Evolutionary conservation across 768 basidiomycete species (phyloP).

Genomic region (Mrakia hoshinonis): DNA sequence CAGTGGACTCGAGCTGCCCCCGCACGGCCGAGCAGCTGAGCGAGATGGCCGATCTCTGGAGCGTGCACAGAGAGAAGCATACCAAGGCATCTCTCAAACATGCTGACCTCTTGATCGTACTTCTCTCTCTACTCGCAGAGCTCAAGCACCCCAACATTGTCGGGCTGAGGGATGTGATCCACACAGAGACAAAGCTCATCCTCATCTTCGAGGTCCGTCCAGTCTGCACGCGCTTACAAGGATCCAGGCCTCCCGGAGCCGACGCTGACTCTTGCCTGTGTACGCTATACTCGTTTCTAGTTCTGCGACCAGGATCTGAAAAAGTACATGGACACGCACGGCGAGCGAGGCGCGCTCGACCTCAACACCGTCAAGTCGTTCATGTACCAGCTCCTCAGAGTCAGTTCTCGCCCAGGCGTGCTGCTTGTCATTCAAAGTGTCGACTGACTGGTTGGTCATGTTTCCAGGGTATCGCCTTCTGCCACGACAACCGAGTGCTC

Average conservation of each 20-base stretch:
- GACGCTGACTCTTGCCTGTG: not conserved
- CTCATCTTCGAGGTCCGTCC: constrained; percentile 79
- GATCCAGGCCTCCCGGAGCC: too few species aligned
- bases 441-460: not conserved
- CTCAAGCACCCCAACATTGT: constrained; percentile 98
- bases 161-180: constrained; percentile 94
- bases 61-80: too few species aligned
- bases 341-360: constrained; percentile 64
- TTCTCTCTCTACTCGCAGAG: constrained; percentile 45
- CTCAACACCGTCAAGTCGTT: constrained; percentile 82
- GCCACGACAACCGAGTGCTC: constrained; percentile 94
- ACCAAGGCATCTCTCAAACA: too few species aligned
- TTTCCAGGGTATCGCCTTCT: constrained; percentile 85
- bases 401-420: too few species aligned
- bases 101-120: too few species aligned
- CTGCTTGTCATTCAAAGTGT: not conserved
- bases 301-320: constrained; percentile 97
- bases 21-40: too few species aligned
- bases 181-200: constrained; percentile 94
- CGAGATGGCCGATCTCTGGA: too few species aligned
- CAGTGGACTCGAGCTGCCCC: too few species aligned
- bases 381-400: constrained; percentile 79
- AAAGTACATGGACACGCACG: constrained; percentile 98
- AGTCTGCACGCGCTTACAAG: not conserved
- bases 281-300: constrained; percentile 29